These are phyloP conservation scores for Aegilops speltoides DNA, from an alignment of 176 grass and related monocot genomes.

Conservation along the genomic window DNA sequence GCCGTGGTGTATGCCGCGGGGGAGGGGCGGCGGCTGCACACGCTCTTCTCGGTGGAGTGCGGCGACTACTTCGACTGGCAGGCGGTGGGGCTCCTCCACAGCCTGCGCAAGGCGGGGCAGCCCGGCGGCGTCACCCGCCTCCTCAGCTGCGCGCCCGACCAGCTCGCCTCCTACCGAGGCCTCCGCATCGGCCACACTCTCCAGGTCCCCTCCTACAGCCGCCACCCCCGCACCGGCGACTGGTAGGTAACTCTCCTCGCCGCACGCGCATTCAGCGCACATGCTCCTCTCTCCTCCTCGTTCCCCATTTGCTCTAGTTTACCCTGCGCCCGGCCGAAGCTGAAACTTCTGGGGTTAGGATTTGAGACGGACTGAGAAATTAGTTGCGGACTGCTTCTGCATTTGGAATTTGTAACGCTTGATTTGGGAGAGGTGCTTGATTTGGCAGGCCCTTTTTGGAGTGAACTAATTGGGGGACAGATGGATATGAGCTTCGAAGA, in stretches of 20 bases:
- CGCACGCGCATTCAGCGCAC: constrained; percentile 5
- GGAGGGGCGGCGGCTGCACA: constrained; percentile 79
- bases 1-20: neutral
- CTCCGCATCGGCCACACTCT: constrained; percentile 78
- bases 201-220: constrained; percentile 82
- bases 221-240: constrained; percentile 88
- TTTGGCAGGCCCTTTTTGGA: neutral
- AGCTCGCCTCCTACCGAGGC: constrained; percentile 69
- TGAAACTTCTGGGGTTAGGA: neutral
- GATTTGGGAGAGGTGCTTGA: neutral
- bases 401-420: neutral
- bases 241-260: constrained; percentile 68
- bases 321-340: neutral
- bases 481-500: neutral
- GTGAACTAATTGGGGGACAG: neutral
- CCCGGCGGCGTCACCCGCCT: constrained; percentile 82
- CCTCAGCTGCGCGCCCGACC: constrained; percentile 72
- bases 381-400: neutral
- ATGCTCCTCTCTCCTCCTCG: neutral
- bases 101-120: constrained; percentile 73
- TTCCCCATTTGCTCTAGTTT: neutral
- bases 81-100: constrained; percentile 89
- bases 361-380: neutral
- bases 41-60: constrained; percentile 96
- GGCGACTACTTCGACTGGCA: constrained; percentile 99